These are phyloP conservation scores for Hyaloscypha hepaticicola DNA, from an alignment of 495 filamentous ascomycete genomes.

Conservation along the genomic window DNA sequence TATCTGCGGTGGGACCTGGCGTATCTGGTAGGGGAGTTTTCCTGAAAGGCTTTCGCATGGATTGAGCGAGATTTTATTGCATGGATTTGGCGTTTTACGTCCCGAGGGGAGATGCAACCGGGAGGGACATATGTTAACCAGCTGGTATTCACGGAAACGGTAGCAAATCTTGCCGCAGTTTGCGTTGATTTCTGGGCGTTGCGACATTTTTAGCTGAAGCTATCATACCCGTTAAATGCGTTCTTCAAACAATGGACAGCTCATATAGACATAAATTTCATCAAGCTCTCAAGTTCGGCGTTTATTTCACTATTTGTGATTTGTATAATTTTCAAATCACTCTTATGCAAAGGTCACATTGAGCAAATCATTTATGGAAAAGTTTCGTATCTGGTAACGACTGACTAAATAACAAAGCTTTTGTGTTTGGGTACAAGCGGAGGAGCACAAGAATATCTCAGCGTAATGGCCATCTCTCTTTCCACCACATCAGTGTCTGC, in stretches of 20 bases:
- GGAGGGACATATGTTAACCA: background rate
- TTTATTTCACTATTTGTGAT: background rate
- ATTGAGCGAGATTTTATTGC: background rate
- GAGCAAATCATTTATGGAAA: background rate
- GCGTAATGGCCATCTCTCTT: slow-evolving; percentile 26
- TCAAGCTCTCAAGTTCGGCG: background rate
- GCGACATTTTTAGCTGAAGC: background rate
- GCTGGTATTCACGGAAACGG: background rate
- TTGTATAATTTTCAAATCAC: too few species aligned
- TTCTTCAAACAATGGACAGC: background rate
- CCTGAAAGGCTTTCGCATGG: background rate
- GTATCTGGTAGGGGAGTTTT: background rate
- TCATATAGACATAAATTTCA: background rate
- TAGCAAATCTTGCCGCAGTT: background rate
- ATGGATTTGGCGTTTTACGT: background rate
- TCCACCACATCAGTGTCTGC: slow-evolving; percentile 22
- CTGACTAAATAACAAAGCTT: slow-evolving; percentile 34
- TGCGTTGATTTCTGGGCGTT: background rate
- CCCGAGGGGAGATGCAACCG: background rate
- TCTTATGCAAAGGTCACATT: background rate
- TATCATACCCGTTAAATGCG: background rate
- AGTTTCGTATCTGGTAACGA: slow-evolving; percentile 31
- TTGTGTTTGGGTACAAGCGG: slow-evolving; percentile 19
- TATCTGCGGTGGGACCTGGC: background rate
- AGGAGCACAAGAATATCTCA: slow-evolving; percentile 23